phyloP scores from a whole-genome alignment of 73 alveolate genomes.

The Paramecium sexaurelia region DNA sequence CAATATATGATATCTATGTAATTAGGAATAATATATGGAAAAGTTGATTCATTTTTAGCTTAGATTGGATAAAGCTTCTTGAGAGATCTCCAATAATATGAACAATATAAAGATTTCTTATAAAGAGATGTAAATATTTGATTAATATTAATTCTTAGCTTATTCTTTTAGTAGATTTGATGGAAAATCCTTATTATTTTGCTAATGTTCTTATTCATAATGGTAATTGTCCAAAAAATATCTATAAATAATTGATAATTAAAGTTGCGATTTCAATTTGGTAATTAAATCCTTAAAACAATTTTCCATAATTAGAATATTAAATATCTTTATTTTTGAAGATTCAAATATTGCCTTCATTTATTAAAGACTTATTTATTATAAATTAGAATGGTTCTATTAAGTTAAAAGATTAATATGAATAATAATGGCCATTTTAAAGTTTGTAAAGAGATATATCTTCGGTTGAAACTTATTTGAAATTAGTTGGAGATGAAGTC shows the following conservation, averaged over 20 bases:
- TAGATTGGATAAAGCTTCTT: neutral
- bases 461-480: neutral
- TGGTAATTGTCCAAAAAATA: neutral
- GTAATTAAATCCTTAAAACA: neutral
- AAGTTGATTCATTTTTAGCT: neutral
- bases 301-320: neutral
- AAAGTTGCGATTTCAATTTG: neutral
- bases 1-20: neutral
- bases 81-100: slow-evolving; percentile 30
- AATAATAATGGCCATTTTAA: neutral
- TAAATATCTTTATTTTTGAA: neutral
- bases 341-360: neutral
- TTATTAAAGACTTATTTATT: neutral
- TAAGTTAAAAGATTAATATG: neutral
- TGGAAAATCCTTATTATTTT: slow-evolving; percentile 47
- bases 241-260: neutral
- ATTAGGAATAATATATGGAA: slow-evolving; percentile 21
- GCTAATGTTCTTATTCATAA: neutral
- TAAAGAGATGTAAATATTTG: slow-evolving; percentile 8
- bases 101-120: neutral
- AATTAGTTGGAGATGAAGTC: slow-evolving; percentile 1
- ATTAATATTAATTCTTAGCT: neutral
- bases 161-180: neutral
- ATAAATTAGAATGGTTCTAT: neutral
- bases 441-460: neutral